phyloP scores from a whole-genome alignment of 805 yeast genomes.

The Kuraishia molischiana region DNA sequence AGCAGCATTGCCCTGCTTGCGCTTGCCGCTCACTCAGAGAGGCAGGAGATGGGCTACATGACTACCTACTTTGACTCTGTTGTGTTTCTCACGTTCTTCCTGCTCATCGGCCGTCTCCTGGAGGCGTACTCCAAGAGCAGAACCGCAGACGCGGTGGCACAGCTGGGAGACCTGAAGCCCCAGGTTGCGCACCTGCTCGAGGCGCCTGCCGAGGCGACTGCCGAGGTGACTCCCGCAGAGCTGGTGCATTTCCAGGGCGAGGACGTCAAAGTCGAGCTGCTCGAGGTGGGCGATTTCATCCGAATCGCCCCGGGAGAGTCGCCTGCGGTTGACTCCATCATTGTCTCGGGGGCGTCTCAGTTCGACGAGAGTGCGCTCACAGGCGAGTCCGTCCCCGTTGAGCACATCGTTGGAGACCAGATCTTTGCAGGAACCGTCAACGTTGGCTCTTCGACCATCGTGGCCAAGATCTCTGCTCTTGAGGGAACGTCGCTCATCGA shows the following conservation, averaged over 20 bases:
- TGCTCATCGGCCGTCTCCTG: conserved; percentile 59
- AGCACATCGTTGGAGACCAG: conserved; percentile 50
- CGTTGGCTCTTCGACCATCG: conserved; percentile 41
- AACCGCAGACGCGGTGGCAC: conserved; percentile 55
- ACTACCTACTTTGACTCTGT: conserved; percentile 76
- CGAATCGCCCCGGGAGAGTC: conserved; percentile 45
- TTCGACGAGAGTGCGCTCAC: conserved; percentile 57
- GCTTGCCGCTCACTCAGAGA: conserved; percentile 26
- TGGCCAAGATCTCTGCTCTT: conserved; percentile 45
- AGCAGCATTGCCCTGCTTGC: conserved; percentile 51
- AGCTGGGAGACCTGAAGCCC: conserved; percentile 42
- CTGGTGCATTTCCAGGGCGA: conserved; percentile 7
- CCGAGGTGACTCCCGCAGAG: not conserved
- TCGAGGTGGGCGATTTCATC: conserved; percentile 44
- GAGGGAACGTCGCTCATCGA: conserved; percentile 61
- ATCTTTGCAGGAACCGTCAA: conserved; percentile 68
- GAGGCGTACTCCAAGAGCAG: conserved; percentile 59
- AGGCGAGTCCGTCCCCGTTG: conserved; percentile 53
- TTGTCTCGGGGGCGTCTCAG: conserved; percentile 34
- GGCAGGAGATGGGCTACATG: conserved; percentile 29
- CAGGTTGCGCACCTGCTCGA: conserved; percentile 35
- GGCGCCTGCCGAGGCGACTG: conserved; percentile 4
- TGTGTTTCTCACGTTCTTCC: conserved; percentile 62
- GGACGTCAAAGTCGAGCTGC: conserved; percentile 26
- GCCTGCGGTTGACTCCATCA: conserved; percentile 48